Percentiles rank a stretch among this genome's conserved stretches.
Conservation (phyloP, 2,329 filamentous ascomycete species). For the Aspergillus versicolor region DNA sequence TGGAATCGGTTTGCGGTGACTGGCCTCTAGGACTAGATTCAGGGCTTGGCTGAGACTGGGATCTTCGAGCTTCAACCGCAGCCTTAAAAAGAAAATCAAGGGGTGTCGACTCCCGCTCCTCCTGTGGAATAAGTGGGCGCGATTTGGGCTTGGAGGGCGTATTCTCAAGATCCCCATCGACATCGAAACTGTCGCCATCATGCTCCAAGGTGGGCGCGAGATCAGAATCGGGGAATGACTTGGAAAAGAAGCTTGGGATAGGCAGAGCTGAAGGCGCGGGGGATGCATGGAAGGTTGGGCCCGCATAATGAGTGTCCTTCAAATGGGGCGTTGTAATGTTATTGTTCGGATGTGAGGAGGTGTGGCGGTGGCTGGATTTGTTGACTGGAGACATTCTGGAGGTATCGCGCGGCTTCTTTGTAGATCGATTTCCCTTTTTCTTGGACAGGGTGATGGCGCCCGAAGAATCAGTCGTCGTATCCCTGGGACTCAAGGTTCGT, state of each 20-base stretch:
- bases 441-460: conserved; percentile 30
- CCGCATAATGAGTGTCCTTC: conserved; percentile 66
- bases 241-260: conserved; percentile 83
- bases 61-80: conserved; percentile 65
- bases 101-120: conserved; percentile 64
- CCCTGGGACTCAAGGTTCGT: conserved; percentile 31
- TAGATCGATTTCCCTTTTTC: conserved; percentile 37
- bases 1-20: conserved; percentile 49
- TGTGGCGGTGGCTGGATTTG: conserved; percentile 31
- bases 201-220: conserved; percentile 34
- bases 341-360: conserved; percentile 31
- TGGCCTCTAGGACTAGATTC: conserved; percentile 44
- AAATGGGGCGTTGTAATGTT: conserved; percentile 43
- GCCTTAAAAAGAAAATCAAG: conserved; percentile 89
- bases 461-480: conserved; percentile 30
- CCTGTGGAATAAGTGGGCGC: conserved; percentile 32
- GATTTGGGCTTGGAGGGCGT: conserved; percentile 47
- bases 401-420: conserved; percentile 35
- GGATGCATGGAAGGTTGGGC: conserved; percentile 91
- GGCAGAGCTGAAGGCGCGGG: conserved; percentile 87
- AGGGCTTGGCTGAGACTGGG: conserved; percentile 51
- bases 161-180: conserved; percentile 35
- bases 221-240: conserved; percentile 67
- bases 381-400: conserved; percentile 27
- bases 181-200: conserved; percentile 40